Conservation (phyloP, 2,329 filamentous ascomycete genomes). For the Phyllosticta capitalensis region DNA sequence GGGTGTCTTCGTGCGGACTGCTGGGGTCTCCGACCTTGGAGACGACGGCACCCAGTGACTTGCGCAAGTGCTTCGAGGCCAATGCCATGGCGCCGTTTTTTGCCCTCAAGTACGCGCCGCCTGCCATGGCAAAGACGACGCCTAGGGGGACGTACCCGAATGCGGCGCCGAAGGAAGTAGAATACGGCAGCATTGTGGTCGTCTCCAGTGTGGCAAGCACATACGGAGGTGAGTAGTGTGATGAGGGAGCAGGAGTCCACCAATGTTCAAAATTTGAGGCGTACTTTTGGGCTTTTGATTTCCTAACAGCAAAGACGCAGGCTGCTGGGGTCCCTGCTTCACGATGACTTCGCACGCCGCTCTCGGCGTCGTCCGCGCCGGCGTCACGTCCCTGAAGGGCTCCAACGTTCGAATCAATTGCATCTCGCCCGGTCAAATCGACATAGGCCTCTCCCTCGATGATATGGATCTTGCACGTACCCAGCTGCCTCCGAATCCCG, state of each 20-base stretch:
- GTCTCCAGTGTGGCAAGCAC: constrained; percentile 48
- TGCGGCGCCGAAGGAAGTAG: constrained; percentile 49
- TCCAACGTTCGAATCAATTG: constrained; percentile 43
- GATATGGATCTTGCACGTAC: constrained; percentile 40
- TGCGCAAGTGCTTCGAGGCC: constrained; percentile 50
- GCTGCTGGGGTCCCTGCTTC: constrained; percentile 51
- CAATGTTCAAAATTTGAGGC: neutral
- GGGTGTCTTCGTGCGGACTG: constrained; percentile 49
- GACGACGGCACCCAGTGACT: constrained; percentile 45
- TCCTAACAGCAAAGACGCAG: constrained; percentile 11
- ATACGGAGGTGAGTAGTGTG: constrained; percentile 36
- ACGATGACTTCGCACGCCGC: constrained; percentile 53
- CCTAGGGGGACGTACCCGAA: constrained; percentile 48
- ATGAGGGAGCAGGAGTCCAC: neutral
- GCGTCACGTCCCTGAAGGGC: constrained; percentile 48
- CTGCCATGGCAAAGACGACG: constrained; percentile 53
- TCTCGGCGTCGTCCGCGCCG: constrained; percentile 50
- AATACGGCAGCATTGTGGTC: constrained; percentile 56
- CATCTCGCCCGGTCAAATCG: constrained; percentile 38
- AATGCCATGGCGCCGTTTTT: constrained; percentile 56
- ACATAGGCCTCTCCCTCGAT: constrained; percentile 39
- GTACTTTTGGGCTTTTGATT: neutral
- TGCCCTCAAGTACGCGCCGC: constrained; percentile 54
- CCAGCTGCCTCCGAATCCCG: constrained; percentile 43
- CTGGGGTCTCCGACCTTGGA: constrained; percentile 49